These are phyloP conservation scores for Datisca glomerata DNA, from an alignment of 306 rosid genomes.

Conservation along the genomic window DNA sequence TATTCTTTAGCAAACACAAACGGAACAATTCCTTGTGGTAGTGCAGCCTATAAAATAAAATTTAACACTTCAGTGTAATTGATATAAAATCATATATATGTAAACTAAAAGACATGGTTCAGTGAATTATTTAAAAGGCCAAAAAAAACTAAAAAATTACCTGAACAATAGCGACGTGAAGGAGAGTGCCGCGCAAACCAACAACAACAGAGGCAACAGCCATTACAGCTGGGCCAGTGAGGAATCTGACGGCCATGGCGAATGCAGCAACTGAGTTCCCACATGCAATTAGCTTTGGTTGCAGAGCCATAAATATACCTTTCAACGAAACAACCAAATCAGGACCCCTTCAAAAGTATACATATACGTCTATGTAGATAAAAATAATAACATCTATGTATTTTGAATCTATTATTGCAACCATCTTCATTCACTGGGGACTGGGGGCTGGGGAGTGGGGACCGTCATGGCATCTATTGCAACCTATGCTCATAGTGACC, in stretches of 20 bases:
- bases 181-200: constrained; percentile 85
- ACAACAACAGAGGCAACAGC: constrained; percentile 88
- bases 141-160: constrained; percentile 21
- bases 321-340: not conserved
- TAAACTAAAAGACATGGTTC: not conserved
- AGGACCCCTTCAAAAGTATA: not conserved
- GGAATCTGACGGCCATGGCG: constrained; percentile 93
- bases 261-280: constrained; percentile 88
- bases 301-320: constrained; percentile 98
- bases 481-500: constrained; percentile 20
- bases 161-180: constrained; percentile 94
- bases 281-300: constrained; percentile 94
- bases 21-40: constrained; percentile 97
- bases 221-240: constrained; percentile 97
- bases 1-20: constrained; percentile 97
- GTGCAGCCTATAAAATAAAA: constrained; percentile 53
- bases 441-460: too few species aligned
- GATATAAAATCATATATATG: too few species aligned
- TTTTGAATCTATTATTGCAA: constrained; percentile 9
- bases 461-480: constrained; percentile 10
- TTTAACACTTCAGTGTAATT: not conserved
- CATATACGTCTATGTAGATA: not conserved
- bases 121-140: not conserved
- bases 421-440: constrained; percentile 15
- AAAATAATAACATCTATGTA: not conserved